phyloP scores from a whole-genome alignment of 2,329 filamentous ascomycete species.

The Plenodomus tracheiphilus region DNA sequence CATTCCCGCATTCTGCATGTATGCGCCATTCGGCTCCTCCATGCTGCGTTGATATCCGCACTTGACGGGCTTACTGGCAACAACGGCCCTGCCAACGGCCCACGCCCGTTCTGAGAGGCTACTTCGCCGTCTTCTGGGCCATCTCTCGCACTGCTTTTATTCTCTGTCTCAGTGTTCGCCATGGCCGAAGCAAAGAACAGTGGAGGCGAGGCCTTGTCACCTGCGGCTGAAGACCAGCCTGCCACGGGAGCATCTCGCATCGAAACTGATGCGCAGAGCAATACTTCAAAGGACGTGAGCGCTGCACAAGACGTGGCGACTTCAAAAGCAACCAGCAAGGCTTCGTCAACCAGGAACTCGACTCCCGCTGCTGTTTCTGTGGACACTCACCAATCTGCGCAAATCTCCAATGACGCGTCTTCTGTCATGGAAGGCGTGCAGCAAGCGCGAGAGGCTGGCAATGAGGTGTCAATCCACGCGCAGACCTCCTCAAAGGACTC shows the following conservation, averaged over 20 bases:
- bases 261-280: conserved; percentile 34
- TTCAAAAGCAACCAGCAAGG: conserved; percentile 38
- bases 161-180: conserved; percentile 25
- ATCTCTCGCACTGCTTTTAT: conserved; percentile 21
- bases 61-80: conserved; percentile 30
- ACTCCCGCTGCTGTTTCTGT: conserved; percentile 33
- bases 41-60: conserved; percentile 44
- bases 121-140: conserved; percentile 22
- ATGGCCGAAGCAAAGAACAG: conserved; percentile 44
- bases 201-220: conserved; percentile 39
- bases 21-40: conserved; percentile 39
- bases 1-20: conserved; percentile 30
- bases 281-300: conserved; percentile 18
- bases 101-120: conserved; percentile 22
- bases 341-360: conserved; percentile 41
- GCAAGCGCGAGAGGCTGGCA: conserved; percentile 34
- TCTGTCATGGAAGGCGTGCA: conserved; percentile 30
- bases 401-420: conserved; percentile 31
- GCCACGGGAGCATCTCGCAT: conserved; percentile 32
- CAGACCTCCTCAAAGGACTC: conserved; percentile 39
- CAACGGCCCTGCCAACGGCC: conserved; percentile 32
- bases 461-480: conserved; percentile 31
- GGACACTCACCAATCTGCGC: conserved; percentile 28
- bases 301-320: conserved; percentile 32
- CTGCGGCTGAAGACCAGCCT: conserved; percentile 35